Conservation (phyloP, 176 grass and related monocot genomes). For the Musa beccarii region DNA sequence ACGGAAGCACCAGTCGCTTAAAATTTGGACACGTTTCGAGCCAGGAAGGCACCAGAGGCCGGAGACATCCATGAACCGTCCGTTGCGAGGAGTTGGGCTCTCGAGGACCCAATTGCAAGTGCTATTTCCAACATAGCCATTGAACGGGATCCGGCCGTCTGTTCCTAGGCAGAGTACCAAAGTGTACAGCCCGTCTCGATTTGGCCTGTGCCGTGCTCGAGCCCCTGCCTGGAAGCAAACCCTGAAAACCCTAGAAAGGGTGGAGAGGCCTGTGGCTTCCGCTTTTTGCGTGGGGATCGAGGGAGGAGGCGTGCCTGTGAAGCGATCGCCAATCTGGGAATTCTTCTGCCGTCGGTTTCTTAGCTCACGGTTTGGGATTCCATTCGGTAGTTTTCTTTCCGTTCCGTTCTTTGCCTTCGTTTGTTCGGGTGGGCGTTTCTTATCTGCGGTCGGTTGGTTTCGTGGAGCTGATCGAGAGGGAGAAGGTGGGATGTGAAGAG, state of each 20-base stretch:
- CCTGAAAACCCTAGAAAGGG: not conserved
- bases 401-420: not conserved
- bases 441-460: not conserved
- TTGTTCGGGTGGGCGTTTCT: not conserved
- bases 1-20: not conserved
- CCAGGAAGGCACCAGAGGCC: not conserved
- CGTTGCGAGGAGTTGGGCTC: not conserved
- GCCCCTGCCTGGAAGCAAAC: not conserved
- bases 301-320: not conserved
- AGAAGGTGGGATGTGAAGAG: slow-evolving; percentile 12
- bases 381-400: not conserved
- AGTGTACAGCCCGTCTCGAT: not conserved
- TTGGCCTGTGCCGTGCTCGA: not conserved
- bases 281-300: not conserved
- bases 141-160: not conserved
- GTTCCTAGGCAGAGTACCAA: not conserved
- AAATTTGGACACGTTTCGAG: not conserved
- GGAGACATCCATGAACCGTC: not conserved
- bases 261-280: not conserved
- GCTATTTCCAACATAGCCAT: not conserved
- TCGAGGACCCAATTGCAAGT: not conserved
- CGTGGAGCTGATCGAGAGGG: slow-evolving; percentile 2
- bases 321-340: not conserved
- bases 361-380: not conserved
- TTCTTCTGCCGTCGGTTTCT: not conserved